Conservation (phyloP, 768 basidiomycete genomes). For the Suillus variegatus region DNA sequence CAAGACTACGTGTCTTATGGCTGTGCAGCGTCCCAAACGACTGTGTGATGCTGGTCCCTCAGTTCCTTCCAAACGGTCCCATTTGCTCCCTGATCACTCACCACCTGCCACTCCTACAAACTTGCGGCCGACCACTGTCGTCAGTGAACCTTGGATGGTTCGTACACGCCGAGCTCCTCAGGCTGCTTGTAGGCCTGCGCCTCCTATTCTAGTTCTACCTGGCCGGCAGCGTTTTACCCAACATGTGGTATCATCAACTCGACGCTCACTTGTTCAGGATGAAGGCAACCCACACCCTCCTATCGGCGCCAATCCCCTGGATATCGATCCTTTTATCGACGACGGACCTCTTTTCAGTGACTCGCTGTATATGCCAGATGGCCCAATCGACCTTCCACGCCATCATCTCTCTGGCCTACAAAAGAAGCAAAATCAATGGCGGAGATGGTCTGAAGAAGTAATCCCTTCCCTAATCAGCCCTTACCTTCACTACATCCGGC, state of each 20-base stretch:
- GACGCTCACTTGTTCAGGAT: not conserved
- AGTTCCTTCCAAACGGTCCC: not conserved
- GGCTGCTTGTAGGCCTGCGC: too few relatives aligned
- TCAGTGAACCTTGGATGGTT: not conserved
- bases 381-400: not conserved
- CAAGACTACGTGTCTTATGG: not conserved
- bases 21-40: not conserved
- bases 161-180: not conserved
- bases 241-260: not conserved
- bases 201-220: not conserved
- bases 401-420: not conserved
- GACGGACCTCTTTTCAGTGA: not conserved
- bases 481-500: constrained; percentile 5
- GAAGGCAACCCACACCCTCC: not conserved
- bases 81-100: not conserved
- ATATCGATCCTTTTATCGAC: not conserved
- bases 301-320: not conserved
- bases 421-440: constrained; percentile 13
- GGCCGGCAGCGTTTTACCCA: constrained; percentile 6
- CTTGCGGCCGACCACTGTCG: not conserved
- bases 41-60: not conserved
- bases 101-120: not conserved
- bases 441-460: constrained; percentile 7
- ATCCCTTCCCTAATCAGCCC: constrained; percentile 11
- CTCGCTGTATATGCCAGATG: not conserved